Evolutionary conservation across 208 protist species (phyloP), one percentile per base, ranked within the genome.

Genomic region (Crithidia fasciculata): DNA sequence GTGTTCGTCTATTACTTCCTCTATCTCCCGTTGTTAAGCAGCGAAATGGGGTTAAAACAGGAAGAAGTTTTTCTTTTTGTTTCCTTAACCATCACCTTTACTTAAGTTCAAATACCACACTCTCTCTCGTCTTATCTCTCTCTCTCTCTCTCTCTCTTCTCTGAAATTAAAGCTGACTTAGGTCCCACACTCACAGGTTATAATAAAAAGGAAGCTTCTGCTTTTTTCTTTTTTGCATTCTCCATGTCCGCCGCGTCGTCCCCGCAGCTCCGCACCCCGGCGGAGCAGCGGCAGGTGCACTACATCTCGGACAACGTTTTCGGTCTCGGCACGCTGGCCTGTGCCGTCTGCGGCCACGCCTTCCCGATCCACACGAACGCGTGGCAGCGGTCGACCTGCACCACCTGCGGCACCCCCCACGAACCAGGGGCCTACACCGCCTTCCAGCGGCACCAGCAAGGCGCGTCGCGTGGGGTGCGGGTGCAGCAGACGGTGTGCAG

Each of bases 311-410:
- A 78, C 45, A 74, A 78, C 50, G 62, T 90, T 47, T 90, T 87
- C 74, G 49, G 74, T 4, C 81, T 93, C 59, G 91, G 91, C 44
- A 88, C 88, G 10, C 76, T 83, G 10, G 84, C 76, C 64, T 95
- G 91, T 72, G 76, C 81, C 10, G 76, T 91, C 13, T 95, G 91
- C 68, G 91, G 91, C 2, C 80, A 88, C 0, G 78, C 81, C 47
- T 85, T 95, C 36, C 76, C 81, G 9, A 68, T 87, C 39, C 55
- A 69, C 63, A 78, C 74, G 4, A 73, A 64, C 52, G 65, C 79
- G 39, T 67, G 68, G 61, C 74, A 72, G 39, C 80, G 65, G 8
- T 47, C 60, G 67, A 47, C 60, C 16, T 74, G 65, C 72, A 44
- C 47, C 57, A 87, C 81, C 54, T 92, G 87, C 72, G 79, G 81